Evolutionary conservation across 768 basidiomycete species (phyloP).

Genomic region (Psilocybe subaeruginosa): DNA sequence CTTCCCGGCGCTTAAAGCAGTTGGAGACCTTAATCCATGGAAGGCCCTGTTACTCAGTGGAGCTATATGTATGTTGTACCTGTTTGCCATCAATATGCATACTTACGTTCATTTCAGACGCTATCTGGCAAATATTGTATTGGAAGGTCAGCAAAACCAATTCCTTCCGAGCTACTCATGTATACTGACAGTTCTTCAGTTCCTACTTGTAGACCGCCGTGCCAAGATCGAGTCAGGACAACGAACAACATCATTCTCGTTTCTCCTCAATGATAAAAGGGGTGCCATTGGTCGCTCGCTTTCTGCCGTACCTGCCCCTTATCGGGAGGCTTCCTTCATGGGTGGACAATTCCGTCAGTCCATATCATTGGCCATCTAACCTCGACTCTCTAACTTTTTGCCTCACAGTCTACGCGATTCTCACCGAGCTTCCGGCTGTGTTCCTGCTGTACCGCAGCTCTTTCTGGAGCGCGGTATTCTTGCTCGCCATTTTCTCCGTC

Average conservation of each 20-base stretch:
- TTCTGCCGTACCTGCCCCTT: slow-evolving; percentile 57
- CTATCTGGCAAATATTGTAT: slow-evolving; percentile 91
- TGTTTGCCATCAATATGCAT: slow-evolving; percentile 1
- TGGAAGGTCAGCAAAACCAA: slow-evolving; percentile 67
- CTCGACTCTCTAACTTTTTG: neutral
- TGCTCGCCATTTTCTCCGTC: slow-evolving; percentile 80
- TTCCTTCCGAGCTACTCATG: neutral
- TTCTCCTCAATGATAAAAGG: slow-evolving; percentile 84
- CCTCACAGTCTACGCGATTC: slow-evolving; percentile 71
- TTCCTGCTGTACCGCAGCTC: slow-evolving; percentile 83
- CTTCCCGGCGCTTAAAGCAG: slow-evolving; percentile 81
- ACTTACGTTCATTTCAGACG: slow-evolving; percentile 51
- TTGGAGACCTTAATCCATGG: slow-evolving; percentile 73
- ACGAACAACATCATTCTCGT: slow-evolving; percentile 89
- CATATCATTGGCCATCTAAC: neutral
- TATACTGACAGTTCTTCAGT: slow-evolving; percentile 40
- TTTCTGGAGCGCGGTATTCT: slow-evolving; percentile 75
- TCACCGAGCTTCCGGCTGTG: slow-evolving; percentile 87
- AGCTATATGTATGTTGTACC: slow-evolving; percentile 70
- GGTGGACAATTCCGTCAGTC: slow-evolving; percentile 56
- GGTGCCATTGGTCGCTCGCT: slow-evolving; percentile 79
- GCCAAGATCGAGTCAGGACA: slow-evolving; percentile 91
- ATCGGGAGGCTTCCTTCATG: slow-evolving; percentile 80
- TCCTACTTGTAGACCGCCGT: slow-evolving; percentile 86
- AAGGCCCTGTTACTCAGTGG: slow-evolving; percentile 79